Evolutionary conservation across 2,329 filamentous ascomycete genomes (phyloP).

Genomic region (Colletotrichum truncatum): DNA sequence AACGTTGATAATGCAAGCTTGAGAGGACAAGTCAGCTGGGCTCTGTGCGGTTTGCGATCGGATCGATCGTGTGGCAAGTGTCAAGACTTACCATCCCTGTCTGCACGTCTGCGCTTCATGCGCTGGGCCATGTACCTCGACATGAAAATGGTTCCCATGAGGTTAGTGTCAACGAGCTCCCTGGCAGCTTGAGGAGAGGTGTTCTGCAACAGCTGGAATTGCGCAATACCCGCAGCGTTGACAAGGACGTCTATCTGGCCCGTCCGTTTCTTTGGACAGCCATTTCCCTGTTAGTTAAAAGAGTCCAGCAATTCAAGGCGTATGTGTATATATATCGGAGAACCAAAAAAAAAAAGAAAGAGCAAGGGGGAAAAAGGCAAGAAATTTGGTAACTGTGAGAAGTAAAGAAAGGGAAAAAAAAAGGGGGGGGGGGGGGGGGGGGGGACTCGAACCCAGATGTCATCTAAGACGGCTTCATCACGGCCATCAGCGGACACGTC

Average conservation of each 20-base stretch:
- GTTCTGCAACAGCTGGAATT: slow-evolving; percentile 69
- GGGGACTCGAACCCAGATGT: slow-evolving; percentile 26
- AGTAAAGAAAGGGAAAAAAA: not conserved
- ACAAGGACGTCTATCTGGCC: slow-evolving; percentile 68
- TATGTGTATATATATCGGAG: not conserved
- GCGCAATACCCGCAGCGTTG: slow-evolving; percentile 81
- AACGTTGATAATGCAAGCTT: slow-evolving; percentile 81
- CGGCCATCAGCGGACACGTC: slow-evolving; percentile 26
- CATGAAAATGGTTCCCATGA: slow-evolving; percentile 70
- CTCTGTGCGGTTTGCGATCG: slow-evolving; percentile 14
- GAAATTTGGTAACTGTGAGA: not conserved
- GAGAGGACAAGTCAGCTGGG: slow-evolving; percentile 17
- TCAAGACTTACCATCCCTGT: slow-evolving; percentile 35
- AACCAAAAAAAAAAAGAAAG: not conserved
- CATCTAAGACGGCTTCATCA: slow-evolving; percentile 25
- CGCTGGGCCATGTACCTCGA: slow-evolving; percentile 61
- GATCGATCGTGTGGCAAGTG: slow-evolving; percentile 10
- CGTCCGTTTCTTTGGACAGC: slow-evolving; percentile 16
- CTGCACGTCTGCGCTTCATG: slow-evolving; percentile 49
- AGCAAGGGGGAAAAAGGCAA: too few relatives aligned
- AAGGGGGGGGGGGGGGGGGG: not conserved
- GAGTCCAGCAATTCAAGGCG: not conserved
- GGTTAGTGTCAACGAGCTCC: slow-evolving; percentile 73
- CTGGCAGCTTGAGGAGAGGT: slow-evolving; percentile 61
- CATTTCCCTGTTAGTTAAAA: not conserved